phyloP scores from a whole-genome alignment of 306 rosid genomes.

The Canavalia ensiformis region DNA sequence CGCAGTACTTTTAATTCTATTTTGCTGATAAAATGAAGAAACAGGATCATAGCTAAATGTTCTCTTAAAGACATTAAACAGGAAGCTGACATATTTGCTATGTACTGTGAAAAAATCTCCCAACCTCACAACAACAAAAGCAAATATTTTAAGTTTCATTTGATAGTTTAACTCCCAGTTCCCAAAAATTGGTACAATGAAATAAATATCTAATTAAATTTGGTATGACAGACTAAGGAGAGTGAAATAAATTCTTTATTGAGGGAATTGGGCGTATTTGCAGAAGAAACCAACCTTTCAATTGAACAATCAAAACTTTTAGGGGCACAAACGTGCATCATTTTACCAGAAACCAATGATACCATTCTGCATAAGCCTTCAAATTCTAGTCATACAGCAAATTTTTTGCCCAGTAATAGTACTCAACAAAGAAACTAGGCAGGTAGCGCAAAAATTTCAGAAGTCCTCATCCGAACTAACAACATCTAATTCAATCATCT shows the following conservation, averaged over 20 bases:
- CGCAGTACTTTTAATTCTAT: too few species aligned
- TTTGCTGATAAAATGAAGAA: too few species aligned
- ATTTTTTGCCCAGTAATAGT: background rate
- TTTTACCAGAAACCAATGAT: conserved; percentile 1
- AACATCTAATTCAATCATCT: conserved; percentile 79
- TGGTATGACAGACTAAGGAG: background rate
- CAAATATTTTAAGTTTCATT: too few species aligned
- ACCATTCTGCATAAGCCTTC: conserved; percentile 26
- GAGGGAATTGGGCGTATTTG: background rate
- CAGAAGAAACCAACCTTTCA: conserved; percentile 25
- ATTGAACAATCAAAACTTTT: conserved; percentile 22
- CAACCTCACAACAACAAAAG: too few species aligned
- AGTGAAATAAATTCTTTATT: background rate
- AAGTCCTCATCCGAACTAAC: conserved; percentile 84
- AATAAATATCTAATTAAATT: conserved; percentile 1
- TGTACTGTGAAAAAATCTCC: too few species aligned
- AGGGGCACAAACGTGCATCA: conserved; percentile 5
- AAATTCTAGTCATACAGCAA: conserved; percentile 17
- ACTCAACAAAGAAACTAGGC: conserved; percentile 13
- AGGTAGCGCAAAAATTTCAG: conserved; percentile 42
- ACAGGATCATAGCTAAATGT: too few species aligned
- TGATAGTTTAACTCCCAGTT: background rate
- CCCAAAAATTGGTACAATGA: background rate
- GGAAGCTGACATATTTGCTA: too few species aligned
- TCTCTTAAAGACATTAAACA: too few species aligned